These are phyloP conservation scores for Neurospora sp. DNA, from an alignment of 495 filamentous ascomycete species.

Conservation along the genomic window DNA sequence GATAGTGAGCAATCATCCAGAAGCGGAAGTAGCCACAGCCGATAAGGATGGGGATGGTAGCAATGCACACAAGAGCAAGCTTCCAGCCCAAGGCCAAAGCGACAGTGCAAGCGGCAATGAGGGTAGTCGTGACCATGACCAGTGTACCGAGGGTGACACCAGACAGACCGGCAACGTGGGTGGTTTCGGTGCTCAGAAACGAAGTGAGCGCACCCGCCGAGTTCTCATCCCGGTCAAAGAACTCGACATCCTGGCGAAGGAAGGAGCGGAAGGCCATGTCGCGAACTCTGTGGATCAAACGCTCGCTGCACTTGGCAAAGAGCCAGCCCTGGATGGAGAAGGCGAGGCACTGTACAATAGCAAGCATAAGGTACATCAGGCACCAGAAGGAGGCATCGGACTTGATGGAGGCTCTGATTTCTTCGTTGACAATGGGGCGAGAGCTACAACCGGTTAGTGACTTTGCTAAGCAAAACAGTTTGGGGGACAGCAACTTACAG, in stretches of 20 bases:
- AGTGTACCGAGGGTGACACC: slow-evolving; percentile 75
- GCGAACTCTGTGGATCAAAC: slow-evolving; percentile 70
- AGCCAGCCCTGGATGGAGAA: slow-evolving; percentile 55
- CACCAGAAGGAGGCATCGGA: slow-evolving; percentile 79
- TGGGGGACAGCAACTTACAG: slow-evolving; percentile 22
- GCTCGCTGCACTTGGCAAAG: slow-evolving; percentile 74
- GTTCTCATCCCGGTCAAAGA: slow-evolving; percentile 77
- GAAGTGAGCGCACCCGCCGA: slow-evolving; percentile 74
- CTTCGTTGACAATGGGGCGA: slow-evolving; percentile 22
- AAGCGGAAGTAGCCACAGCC: slow-evolving; percentile 83
- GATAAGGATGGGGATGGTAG: slow-evolving; percentile 69
- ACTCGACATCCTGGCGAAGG: slow-evolving; percentile 82
- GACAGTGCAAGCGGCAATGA: slow-evolving; percentile 57
- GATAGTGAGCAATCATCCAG: slow-evolving; percentile 58
- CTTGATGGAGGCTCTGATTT: slow-evolving; percentile 36
- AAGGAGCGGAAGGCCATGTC: slow-evolving; percentile 74
- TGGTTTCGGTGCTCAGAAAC: slow-evolving; percentile 79
- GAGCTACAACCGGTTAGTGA: slow-evolving; percentile 20
- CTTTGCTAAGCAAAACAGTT: neutral
- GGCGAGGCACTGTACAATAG: slow-evolving; percentile 61
- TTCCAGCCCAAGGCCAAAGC: slow-evolving; percentile 76
- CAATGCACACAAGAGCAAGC: slow-evolving; percentile 73
- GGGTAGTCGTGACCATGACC: slow-evolving; percentile 62
- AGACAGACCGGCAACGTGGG: slow-evolving; percentile 71
- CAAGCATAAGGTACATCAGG: slow-evolving; percentile 92